Conservation (phyloP, 768 basidiomycete species). For the Mycena galopus region DNA sequence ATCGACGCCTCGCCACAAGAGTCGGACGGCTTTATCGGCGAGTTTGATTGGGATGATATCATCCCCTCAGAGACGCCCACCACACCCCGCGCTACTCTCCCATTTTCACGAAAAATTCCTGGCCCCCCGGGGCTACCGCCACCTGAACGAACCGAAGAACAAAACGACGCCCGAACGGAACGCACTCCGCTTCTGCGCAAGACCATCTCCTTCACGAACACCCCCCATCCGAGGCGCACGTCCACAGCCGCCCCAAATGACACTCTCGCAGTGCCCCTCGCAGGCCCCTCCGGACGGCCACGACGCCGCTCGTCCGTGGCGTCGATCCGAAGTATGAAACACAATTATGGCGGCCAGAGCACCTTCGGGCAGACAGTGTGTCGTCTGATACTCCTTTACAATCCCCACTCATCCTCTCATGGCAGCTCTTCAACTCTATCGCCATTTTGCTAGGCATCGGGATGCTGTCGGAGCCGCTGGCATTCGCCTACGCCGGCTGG, state of each 20-base stretch:
- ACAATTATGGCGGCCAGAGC: conserved; percentile 65
- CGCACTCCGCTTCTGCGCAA: conserved; percentile 28
- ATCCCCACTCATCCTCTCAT: conserved; percentile 7
- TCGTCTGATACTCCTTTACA: neutral
- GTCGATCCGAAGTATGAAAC: conserved; percentile 32
- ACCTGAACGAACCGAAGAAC: conserved; percentile 6
- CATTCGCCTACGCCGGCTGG: conserved; percentile 96
- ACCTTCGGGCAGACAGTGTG: conserved; percentile 82
- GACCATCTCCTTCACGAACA: conserved; percentile 34
- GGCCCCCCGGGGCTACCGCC: neutral
- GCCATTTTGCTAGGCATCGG: conserved; percentile 93
- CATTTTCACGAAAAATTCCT: conserved; percentile 33
- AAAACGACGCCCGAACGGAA: conserved; percentile 12
- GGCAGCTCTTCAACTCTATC: conserved; percentile 87
- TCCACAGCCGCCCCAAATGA: conserved; percentile 14
- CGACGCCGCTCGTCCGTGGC: conserved; percentile 50
- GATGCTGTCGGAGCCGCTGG: conserved; percentile 91
- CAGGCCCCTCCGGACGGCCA: conserved; percentile 4
- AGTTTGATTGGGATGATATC: conserved; percentile 33
- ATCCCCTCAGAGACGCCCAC: conserved; percentile 16
- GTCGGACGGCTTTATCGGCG: conserved; percentile 29
- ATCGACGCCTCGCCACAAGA: neutral
- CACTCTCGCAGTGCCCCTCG: conserved; percentile 19
- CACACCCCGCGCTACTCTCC: conserved; percentile 21
- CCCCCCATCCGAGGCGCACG: conserved; percentile 29